Percentiles rank a stretch among this genome's conserved stretches.
Evolutionary conservation across 192 early-diverging fungal genomes (phyloP).

Genomic region (Martensiomyces pterosporus): DNA sequence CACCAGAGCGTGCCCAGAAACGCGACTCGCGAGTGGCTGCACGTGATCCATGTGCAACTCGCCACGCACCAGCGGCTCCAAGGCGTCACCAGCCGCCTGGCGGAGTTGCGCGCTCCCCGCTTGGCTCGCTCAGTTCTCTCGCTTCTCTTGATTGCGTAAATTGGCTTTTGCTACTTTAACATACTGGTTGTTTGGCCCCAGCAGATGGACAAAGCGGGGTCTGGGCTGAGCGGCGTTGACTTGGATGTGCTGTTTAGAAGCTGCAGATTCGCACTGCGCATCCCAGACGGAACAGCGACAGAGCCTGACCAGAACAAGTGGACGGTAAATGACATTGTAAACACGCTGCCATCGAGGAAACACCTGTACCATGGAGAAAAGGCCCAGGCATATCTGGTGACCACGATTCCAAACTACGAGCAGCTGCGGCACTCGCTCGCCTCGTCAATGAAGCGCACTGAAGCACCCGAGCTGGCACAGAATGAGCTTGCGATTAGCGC

Average conservation of each 20-base stretch:
- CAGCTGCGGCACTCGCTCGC: constrained; percentile 31
- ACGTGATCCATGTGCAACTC: too few relatives aligned
- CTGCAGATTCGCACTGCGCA: constrained; percentile 29
- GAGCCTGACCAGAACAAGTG: background rate
- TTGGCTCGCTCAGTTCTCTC: too few relatives aligned
- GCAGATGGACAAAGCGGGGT: too few relatives aligned
- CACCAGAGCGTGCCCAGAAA: too few relatives aligned
- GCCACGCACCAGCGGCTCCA: too few relatives aligned
- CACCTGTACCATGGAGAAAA: constrained; percentile 33
- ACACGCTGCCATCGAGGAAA: constrained; percentile 9
- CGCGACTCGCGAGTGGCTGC: too few relatives aligned
- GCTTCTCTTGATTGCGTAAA: too few relatives aligned
- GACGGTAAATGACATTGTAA: constrained; percentile 23
- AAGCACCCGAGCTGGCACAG: constrained; percentile 6
- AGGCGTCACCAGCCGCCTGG: too few relatives aligned
- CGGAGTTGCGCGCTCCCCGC: too few relatives aligned
- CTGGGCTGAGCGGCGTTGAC: background rate
- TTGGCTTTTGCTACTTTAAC: too few relatives aligned
- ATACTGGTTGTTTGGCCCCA: too few relatives aligned
- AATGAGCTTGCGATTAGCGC: constrained; percentile 25
- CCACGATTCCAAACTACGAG: constrained; percentile 35
- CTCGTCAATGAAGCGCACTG: constrained; percentile 21
- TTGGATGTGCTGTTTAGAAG: constrained; percentile 34
- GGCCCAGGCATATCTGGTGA: constrained; percentile 22
- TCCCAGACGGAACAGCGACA: constrained; percentile 11